Conservation (phyloP, 2,329 filamentous ascomycete species). For the Aspergillus fijiensis region DNA sequence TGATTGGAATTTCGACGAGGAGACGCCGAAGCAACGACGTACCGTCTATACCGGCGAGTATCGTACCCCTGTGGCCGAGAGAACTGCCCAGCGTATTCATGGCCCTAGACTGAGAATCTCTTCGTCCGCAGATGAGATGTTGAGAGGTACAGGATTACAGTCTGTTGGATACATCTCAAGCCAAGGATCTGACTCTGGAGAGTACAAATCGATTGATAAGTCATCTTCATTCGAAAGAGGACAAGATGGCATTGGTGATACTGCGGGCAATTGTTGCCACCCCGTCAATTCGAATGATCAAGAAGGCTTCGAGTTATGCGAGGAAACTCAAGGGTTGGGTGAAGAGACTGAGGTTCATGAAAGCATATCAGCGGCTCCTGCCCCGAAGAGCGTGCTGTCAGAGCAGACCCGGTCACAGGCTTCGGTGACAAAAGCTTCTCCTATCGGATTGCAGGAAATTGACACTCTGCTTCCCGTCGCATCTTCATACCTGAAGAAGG, state of each 20-base stretch:
- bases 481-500: no score
- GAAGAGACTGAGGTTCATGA: no score
- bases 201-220: conserved; percentile 3
- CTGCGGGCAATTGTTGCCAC: no score
- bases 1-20: conserved; percentile 20
- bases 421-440: no score
- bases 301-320: no score
- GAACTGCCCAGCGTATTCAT: conserved; percentile 9
- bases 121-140: conserved; percentile 26
- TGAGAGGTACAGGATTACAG: conserved; percentile 23
- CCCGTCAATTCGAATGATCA: no score
- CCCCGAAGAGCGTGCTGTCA: no score
- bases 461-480: no score
- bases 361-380: no score
- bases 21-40: conserved; percentile 30
- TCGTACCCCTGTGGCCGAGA: conserved; percentile 12
- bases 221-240: background rate
- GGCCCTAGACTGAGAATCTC: conserved; percentile 30
- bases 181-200: conserved; percentile 1
- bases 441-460: no score
- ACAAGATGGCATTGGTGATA: background rate
- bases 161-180: background rate
- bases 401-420: no score
- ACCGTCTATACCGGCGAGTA: conserved; percentile 28
- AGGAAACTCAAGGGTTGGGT: no score